phyloP scores from a whole-genome alignment of 2,329 filamentous ascomycete species.

The Colletotrichum sojae region DNA sequence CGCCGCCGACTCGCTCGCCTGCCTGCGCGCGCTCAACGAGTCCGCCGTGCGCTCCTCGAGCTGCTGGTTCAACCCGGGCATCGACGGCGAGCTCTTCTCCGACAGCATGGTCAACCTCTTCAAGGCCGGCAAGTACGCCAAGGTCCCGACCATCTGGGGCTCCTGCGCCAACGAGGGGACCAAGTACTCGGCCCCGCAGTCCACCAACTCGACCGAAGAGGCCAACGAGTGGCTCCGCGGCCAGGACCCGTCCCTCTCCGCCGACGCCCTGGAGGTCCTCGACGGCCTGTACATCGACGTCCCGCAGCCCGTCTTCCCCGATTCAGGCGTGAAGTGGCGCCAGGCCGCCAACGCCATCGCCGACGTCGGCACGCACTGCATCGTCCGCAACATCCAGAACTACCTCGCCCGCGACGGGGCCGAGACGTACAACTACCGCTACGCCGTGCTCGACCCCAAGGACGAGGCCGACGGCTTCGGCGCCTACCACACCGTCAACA shows the following conservation, averaged over 20 bases:
- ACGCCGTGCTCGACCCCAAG: slow-evolving; percentile 73
- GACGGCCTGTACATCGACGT: slow-evolving; percentile 54
- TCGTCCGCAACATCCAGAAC: slow-evolving; percentile 49
- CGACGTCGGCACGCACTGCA: slow-evolving; percentile 54
- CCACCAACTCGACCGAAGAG: slow-evolving; percentile 49
- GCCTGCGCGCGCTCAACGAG: slow-evolving; percentile 42
- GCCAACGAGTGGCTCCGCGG: slow-evolving; percentile 52
- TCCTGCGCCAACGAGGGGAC: slow-evolving; percentile 57
- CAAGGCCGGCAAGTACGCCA: slow-evolving; percentile 63
- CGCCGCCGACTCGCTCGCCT: slow-evolving; percentile 42
- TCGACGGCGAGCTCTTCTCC: slow-evolving; percentile 67
- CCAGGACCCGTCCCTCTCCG: slow-evolving; percentile 51
- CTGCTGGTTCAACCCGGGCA: slow-evolving; percentile 53
- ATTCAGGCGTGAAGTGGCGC: slow-evolving; percentile 53
- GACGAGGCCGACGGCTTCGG: slow-evolving; percentile 70
- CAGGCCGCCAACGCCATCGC: slow-evolving; percentile 54
- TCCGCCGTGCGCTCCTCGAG: slow-evolving; percentile 43
- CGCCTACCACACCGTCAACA: slow-evolving; percentile 77
- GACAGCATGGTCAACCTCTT: slow-evolving; percentile 66
- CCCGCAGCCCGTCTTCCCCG: slow-evolving; percentile 49
- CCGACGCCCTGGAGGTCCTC: slow-evolving; percentile 50
- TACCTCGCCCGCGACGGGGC: slow-evolving; percentile 50
- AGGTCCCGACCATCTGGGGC: slow-evolving; percentile 66
- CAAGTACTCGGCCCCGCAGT: slow-evolving; percentile 48
- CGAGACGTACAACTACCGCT: slow-evolving; percentile 76